These are phyloP conservation scores for Hypoxylon trugodes DNA, from an alignment of 495 filamentous ascomycete genomes.

Conservation along the genomic window DNA sequence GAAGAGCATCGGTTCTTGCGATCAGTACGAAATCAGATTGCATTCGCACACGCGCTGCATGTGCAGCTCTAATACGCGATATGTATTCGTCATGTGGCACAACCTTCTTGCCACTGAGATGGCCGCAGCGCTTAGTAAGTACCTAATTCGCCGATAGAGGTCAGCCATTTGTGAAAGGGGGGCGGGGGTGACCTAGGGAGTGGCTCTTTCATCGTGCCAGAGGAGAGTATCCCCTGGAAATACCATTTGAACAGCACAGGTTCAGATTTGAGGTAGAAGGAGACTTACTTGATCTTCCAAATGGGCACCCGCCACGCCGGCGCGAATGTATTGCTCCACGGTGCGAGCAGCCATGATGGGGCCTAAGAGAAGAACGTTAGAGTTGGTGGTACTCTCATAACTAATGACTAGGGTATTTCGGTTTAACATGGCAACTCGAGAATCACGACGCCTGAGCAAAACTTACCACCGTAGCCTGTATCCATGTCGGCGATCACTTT, in stretches of 20 bases:
- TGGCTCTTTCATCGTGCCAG: too few species aligned
- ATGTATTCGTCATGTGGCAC: constrained; percentile 64
- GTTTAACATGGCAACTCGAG: not conserved
- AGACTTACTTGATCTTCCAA: constrained; percentile 76
- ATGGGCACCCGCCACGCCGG: constrained; percentile 72
- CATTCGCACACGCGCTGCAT: constrained; percentile 48
- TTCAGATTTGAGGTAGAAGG: too few species aligned
- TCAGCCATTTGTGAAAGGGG: constrained; percentile 1
- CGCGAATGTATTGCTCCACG: constrained; percentile 68
- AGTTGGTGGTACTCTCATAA: not conserved
- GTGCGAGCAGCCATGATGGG: constrained; percentile 68
- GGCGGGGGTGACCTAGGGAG: too few species aligned
- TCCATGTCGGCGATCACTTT: constrained; percentile 77
- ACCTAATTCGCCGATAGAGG: constrained; percentile 6
- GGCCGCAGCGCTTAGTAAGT: constrained; percentile 69
- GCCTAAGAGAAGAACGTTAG: constrained; percentile 42
- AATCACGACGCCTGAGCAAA: too few species aligned
- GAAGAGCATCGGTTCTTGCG: constrained; percentile 69
- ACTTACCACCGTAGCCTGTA: constrained; percentile 64
- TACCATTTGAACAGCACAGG: too few species aligned
- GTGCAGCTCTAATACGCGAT: constrained; percentile 64
- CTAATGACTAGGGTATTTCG: not conserved
- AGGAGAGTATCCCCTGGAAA: too few species aligned
- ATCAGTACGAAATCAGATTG: constrained; percentile 69
- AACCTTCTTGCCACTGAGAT: constrained; percentile 67